Percentiles rank a stretch among this genome's conserved stretches.
Evolutionary conservation across 192 early-diverging fungal species (phyloP).

Genomic region (Rhizophagus clarus): DNA sequence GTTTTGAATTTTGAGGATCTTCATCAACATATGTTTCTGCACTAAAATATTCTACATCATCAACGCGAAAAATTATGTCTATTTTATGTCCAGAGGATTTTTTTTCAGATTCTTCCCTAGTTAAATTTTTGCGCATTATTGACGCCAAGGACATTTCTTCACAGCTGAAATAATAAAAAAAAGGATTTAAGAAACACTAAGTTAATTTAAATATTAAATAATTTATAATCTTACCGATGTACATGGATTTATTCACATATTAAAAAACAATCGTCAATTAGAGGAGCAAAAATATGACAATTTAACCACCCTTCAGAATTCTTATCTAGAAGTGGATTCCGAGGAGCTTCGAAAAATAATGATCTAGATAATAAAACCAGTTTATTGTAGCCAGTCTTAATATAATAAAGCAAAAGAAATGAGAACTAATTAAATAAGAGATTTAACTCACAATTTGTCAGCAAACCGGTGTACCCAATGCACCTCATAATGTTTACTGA

Average conservation of each 20-base stretch:
- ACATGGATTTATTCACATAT: conserved; percentile 22
- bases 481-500: conserved; percentile 26
- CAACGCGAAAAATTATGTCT: conserved; percentile 16
- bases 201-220: neutral
- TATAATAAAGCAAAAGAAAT: conserved; percentile 11
- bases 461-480: conserved; percentile 27
- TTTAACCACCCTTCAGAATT: conserved; percentile 22
- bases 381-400: neutral
- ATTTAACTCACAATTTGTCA: conserved; percentile 26
- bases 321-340: conserved; percentile 13
- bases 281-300: conserved; percentile 16
- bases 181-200: conserved; percentile 9
- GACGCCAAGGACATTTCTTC: conserved; percentile 23
- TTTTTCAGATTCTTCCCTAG: conserved; percentile 24
- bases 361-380: conserved; percentile 4
- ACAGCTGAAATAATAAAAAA: conserved; percentile 4
- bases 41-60: conserved; percentile 25
- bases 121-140: conserved; percentile 8
- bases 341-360: conserved; percentile 25
- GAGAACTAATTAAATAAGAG: conserved; percentile 10
- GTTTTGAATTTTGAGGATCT: conserved; percentile 17
- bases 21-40: conserved; percentile 17
- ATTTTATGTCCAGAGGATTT: conserved; percentile 22
- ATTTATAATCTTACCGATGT: conserved; percentile 2
- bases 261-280: conserved; percentile 22